Evolutionary conservation across 2,329 filamentous ascomycete genomes (phyloP).

Genomic region (Periconia digitata): DNA sequence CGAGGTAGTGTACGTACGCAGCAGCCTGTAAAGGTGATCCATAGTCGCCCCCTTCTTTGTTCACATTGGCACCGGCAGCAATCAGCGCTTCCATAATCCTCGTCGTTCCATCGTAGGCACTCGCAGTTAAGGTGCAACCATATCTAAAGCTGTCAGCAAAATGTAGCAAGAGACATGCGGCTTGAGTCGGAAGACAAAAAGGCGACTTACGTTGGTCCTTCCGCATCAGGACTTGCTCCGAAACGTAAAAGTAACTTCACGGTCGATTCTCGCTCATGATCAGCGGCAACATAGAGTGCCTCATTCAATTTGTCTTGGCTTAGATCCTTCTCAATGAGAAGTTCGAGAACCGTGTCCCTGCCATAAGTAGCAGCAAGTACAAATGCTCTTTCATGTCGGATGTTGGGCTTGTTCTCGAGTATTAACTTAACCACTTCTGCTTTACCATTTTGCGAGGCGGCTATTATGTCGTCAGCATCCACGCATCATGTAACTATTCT

Average conservation of each 20-base stretch:
- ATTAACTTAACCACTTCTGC: constrained; percentile 17
- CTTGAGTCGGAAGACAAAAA: too few relatives aligned
- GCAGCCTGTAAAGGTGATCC: constrained; percentile 23
- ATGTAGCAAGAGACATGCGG: too few relatives aligned
- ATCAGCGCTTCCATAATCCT: constrained; percentile 20
- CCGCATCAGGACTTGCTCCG: constrained; percentile 20
- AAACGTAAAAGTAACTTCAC: constrained; percentile 22
- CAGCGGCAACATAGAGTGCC: constrained; percentile 20
- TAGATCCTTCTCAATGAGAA: constrained; percentile 14
- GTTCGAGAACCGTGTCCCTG: constrained; percentile 16
- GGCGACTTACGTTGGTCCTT: constrained; percentile 17
- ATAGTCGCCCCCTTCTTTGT: constrained; percentile 22
- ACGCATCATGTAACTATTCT: neutral
- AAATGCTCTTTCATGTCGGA: constrained; percentile 22
- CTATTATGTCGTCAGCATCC: constrained; percentile 1
- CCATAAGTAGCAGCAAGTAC: constrained; percentile 21
- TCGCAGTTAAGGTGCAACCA: constrained; percentile 21
- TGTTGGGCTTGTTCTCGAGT: constrained; percentile 12
- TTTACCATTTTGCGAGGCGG: constrained; percentile 20
- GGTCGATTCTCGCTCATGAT: constrained; percentile 22
- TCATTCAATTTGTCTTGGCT: constrained; percentile 15
- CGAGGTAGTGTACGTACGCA: neutral
- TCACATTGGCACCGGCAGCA: constrained; percentile 21
- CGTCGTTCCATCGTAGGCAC: constrained; percentile 23
- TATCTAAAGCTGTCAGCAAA: constrained; percentile 13